Base-by-base conservation (phyloP, 108 stramenopile species). In the Cyclotella choctawhatcheeana region DNA sequence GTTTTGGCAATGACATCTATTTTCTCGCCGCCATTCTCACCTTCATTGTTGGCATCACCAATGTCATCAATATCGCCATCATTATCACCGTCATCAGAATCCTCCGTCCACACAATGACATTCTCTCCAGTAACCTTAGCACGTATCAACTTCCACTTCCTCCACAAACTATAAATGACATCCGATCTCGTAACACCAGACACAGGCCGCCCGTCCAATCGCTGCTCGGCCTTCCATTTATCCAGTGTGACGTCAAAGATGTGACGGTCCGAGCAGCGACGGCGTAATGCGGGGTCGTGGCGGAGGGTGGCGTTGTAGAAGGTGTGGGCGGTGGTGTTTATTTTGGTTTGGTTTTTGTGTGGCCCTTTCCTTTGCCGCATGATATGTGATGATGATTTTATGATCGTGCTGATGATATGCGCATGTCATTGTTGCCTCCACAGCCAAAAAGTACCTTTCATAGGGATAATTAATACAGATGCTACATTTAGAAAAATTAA, bases 81-180 rank as follows among this genome's bases (percentile, higher is more conserved):
- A 5, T 6, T 22, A 51, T 51, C 17, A n/a, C 14, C 55, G 18
- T 18, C 61, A 10, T 7, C 58, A 20, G 44, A 35, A 17, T 67
- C 52, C 18, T 37, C 73, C n/a, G 21, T 58, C 73, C 73, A 74
- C 37, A 74, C 33, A 44, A 74, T 44, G 6, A 74, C 37, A 58
- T 67, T 67, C 65, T 67, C 73, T 32, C 67, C 65, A 24, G 47
- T 62, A 45, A 74, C 55, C 66, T 67, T 74, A 5, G 56, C 31
- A 40, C 67, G 64, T 29, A 74, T 58, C 27, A 74, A 20, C 55
- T 74, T 74, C 65, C 61, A 72, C 12, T 18, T 27, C 5, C 13
- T 32, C 31, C 17, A 56, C 25, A 74, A 44, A 58, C 56, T 67
- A 31, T 47, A 58, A 31, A 74, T 58, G 13, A 74, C 58, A 0